These are phyloP conservation scores for Geranium brycei DNA, from an alignment of 345 rosid genomes.

Conservation along the genomic window DNA sequence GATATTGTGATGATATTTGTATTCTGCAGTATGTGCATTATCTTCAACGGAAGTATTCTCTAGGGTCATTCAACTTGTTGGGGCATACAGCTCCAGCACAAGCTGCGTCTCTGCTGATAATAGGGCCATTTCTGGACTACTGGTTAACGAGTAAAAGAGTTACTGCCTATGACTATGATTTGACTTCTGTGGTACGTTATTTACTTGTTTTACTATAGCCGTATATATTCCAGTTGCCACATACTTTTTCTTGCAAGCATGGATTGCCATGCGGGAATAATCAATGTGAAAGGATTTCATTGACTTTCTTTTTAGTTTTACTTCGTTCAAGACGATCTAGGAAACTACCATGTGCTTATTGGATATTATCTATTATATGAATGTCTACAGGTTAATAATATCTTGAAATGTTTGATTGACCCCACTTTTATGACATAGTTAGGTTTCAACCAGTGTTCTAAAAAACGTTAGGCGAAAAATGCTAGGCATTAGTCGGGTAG, in stretches of 20 bases:
- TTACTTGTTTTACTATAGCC: background rate
- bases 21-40: conserved; percentile 79
- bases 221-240: background rate
- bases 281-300: too few relatives aligned
- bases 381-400: too few relatives aligned
- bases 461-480: too few relatives aligned
- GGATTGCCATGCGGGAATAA: too few relatives aligned
- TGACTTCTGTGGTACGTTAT: conserved; percentile 48
- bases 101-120: conserved; percentile 64
- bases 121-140: conserved; percentile 89
- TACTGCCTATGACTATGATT: conserved; percentile 45
- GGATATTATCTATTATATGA: background rate
- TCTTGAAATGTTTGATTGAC: too few relatives aligned
- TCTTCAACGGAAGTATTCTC: conserved; percentile 73
- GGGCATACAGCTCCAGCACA: conserved; percentile 99
- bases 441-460: too few relatives aligned
- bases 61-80: conserved; percentile 80
- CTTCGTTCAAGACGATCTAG: too few relatives aligned
- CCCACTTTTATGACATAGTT: too few relatives aligned
- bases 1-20: too few relatives aligned
- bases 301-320: too few relatives aligned
- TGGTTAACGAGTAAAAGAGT: conserved; percentile 78
- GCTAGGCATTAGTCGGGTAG: too few relatives aligned
- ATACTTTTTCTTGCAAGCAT: too few relatives aligned
- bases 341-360: background rate